These are phyloP conservation scores for Fomitopsis pinicola DNA, from an alignment of 1,284 basidiomycete genomes.

Conservation along the genomic window DNA sequence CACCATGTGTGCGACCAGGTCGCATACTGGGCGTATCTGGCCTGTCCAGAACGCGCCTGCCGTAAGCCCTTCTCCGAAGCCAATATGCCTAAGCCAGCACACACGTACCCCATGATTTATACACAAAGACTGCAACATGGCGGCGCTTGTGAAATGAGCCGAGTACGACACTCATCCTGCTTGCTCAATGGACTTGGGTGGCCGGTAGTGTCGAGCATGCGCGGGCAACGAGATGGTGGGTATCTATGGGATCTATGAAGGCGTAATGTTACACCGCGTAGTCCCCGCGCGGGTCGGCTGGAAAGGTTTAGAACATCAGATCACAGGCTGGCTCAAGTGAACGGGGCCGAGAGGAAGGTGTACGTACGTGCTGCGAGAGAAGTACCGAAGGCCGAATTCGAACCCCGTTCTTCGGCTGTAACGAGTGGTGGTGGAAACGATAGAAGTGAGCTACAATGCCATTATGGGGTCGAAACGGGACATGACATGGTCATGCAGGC, in stretches of 20 bases:
- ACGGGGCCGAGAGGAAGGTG: not conserved
- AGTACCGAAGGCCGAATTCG: not conserved
- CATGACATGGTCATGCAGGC: not conserved
- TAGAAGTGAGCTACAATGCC: not conserved
- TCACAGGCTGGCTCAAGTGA: not conserved
- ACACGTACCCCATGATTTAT: constrained; percentile 13
- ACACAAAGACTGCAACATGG: constrained; percentile 5
- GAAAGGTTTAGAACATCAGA: not conserved
- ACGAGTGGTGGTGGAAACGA: not conserved
- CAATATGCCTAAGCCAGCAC: not conserved
- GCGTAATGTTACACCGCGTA: not conserved
- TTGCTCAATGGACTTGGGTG: not conserved
- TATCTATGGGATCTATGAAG: not conserved
- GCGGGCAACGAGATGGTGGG: not conserved
- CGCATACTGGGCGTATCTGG: constrained; percentile 18
- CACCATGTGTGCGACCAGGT: constrained; percentile 15
- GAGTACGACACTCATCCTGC: not conserved
- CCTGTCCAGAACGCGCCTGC: constrained; percentile 9
- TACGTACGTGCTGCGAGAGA: not conserved
- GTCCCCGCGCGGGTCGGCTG: not conserved
- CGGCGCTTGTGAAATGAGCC: not conserved
- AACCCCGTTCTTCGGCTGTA: not conserved
- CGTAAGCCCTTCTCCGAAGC: not conserved
- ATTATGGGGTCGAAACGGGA: not conserved
- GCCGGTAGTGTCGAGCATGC: not conserved